A percentile compares a stretch with the other conserved stretches of the same genome.
Evolutionary conservation across 2,329 filamentous ascomycete genomes (phyloP).

Genomic region (Aureobasidium sp.): DNA sequence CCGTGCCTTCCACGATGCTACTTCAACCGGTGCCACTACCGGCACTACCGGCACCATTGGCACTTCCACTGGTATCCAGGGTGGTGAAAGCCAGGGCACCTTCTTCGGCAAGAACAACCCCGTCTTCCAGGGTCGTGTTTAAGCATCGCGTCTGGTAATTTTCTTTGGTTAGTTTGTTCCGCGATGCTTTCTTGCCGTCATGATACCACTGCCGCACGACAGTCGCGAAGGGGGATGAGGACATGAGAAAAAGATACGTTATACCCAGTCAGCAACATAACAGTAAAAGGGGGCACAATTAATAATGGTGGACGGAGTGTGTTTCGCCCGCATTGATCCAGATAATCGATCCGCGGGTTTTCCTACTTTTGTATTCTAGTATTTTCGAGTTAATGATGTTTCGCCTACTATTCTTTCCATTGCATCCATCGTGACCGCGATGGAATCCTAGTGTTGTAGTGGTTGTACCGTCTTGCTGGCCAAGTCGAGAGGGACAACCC

Average conservation of each 20-base stretch:
- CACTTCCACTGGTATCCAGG: background rate
- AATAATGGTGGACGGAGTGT: constrained; percentile 2
- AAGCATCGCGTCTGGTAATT: constrained; percentile 16
- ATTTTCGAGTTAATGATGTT: constrained; percentile 2
- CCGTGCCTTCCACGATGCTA: constrained; percentile 8
- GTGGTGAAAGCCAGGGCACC: constrained; percentile 25
- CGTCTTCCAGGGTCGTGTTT: constrained; percentile 35
- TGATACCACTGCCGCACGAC: constrained; percentile 25
- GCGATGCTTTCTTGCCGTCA: constrained; percentile 16
- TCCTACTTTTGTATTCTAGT: background rate
- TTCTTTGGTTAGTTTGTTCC: background rate
- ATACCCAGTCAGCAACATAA: constrained; percentile 9
- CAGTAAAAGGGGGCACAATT: background rate
- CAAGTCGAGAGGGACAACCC: background rate
- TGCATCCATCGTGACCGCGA: background rate
- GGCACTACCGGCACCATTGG: constrained; percentile 17
- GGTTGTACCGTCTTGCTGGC: background rate
- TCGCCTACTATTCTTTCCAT: background rate
- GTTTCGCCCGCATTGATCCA: background rate
- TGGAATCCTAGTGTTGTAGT: background rate
- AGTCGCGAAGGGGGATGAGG: constrained; percentile 2
- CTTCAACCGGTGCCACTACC: background rate
- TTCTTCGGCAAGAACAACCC: constrained; percentile 38
- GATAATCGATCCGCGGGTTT: background rate
- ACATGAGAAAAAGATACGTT: constrained; percentile 8